A percentile compares a stretch with the other conserved stretches of the same genome.
Conservation (phyloP, 1,284 basidiomycete genomes). For the Papiliotrema laurentii region DNA sequence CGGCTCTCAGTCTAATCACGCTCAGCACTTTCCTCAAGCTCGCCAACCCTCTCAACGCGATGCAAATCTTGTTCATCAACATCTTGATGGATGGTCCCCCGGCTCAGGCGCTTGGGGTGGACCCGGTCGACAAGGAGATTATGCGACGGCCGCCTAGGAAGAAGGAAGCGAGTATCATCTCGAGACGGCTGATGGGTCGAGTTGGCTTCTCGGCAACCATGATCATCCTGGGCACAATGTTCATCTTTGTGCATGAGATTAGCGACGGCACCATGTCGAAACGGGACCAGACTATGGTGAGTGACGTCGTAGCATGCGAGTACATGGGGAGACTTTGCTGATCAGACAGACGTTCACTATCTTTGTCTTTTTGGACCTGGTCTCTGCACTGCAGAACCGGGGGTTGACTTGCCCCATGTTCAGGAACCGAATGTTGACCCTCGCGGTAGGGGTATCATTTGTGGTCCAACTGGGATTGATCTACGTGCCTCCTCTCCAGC, state of each 20-base stretch:
- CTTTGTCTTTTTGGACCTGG: conserved; percentile 95
- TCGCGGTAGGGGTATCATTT: conserved; percentile 79
- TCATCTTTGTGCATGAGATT: conserved; percentile 77
- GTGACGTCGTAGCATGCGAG: conserved; percentile 26
- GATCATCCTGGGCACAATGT: conserved; percentile 83
- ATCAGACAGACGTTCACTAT: conserved; percentile 78
- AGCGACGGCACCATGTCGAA: conserved; percentile 74
- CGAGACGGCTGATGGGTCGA: conserved; percentile 63
- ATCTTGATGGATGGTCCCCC: conserved; percentile 99
- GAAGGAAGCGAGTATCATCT: conserved; percentile 86
- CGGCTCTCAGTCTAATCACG: conserved; percentile 90
- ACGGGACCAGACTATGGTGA: conserved; percentile 89
- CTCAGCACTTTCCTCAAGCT: conserved; percentile 84
- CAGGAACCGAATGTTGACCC: conserved; percentile 82
- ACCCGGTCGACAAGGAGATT: conserved; percentile 85
- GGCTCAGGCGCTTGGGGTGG: conserved; percentile 91
- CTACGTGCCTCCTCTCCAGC: conserved; percentile 86
- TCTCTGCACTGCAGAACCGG: conserved; percentile 90
- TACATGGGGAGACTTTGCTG: too few relatives aligned
- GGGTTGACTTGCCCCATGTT: conserved; percentile 73
- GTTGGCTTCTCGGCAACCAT: conserved; percentile 86
- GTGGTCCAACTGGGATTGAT: conserved; percentile 77
- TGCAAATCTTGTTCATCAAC: conserved; percentile 99
- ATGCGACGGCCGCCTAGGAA: conserved; percentile 84
- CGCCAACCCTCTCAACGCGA: conserved; percentile 90